Conservation (phyloP, 441 rosid species). For the Croton laevigatus region DNA sequence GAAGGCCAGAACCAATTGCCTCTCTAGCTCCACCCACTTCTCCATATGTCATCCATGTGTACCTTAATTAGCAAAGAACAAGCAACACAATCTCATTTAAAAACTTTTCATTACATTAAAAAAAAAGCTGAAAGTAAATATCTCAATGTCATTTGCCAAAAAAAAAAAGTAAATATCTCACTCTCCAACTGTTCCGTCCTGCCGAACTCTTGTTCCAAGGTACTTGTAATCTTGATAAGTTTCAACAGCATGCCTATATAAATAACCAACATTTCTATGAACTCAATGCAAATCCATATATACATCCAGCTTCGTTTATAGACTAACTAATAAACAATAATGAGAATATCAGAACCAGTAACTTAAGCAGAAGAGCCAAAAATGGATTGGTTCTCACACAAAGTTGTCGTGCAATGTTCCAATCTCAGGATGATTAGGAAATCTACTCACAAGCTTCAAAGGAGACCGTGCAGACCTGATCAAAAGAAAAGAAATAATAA, state of each 20-base stretch:
- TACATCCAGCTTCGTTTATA: neutral
- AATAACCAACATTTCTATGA: neutral
- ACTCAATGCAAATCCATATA: neutral
- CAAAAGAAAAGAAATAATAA: neutral
- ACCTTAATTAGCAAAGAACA: slow-evolving; percentile 35
- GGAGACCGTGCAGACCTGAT: slow-evolving; percentile 78
- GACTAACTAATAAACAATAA: neutral
- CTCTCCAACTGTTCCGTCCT: slow-evolving; percentile 95
- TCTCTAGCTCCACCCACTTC: slow-evolving; percentile 83
- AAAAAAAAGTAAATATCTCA: slow-evolving; percentile 33
- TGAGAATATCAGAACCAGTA: neutral
- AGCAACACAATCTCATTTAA: neutral
- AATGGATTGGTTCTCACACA: slow-evolving; percentile 49
- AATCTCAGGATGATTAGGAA: slow-evolving; percentile 84
- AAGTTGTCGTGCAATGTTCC: slow-evolving; percentile 88
- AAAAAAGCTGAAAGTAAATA: neutral
- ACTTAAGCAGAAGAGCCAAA: slow-evolving; percentile 3
- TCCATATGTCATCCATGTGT: slow-evolving; percentile 97
- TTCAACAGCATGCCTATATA: slow-evolving; percentile 64
- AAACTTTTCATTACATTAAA: neutral
- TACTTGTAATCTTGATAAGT: slow-evolving; percentile 73
- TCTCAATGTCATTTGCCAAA: too few relatives aligned
- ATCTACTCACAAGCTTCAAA: slow-evolving; percentile 64
- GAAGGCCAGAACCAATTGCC: slow-evolving; percentile 80
- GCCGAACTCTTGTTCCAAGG: slow-evolving; percentile 73